These are phyloP conservation scores for Syzygium syzygioides DNA, from an alignment of 441 rosid species.

Conservation along the genomic window DNA sequence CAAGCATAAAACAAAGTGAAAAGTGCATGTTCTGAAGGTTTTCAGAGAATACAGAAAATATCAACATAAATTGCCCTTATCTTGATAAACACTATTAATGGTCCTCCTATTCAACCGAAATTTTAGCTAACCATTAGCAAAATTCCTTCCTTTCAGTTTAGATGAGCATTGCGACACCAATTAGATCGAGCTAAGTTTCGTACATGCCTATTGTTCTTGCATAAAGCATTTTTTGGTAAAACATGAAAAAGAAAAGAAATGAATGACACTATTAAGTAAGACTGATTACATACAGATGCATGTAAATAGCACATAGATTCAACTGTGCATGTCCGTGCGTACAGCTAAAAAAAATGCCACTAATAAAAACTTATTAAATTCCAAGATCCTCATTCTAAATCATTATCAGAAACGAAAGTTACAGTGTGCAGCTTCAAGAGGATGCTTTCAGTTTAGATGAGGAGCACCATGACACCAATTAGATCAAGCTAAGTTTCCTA, in stretches of 20 bases:
- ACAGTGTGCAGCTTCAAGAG: too few species aligned
- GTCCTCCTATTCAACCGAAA: neutral
- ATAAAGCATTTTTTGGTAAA: neutral
- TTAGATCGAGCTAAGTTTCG: neutral
- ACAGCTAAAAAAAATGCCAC: neutral
- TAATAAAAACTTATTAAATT: too few species aligned
- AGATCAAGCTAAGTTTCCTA: neutral
- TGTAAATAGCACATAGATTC: neutral
- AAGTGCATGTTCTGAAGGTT: neutral
- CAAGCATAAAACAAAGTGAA: neutral
- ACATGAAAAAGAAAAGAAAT: neutral
- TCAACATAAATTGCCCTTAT: neutral
- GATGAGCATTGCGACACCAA: neutral
- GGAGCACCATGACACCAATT: neutral
- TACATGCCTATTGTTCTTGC: neutral
- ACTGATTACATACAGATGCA: neutral
- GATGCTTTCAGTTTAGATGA: neutral
- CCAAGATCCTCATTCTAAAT: too few species aligned
- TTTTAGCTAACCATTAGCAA: neutral
- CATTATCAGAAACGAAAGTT: too few species aligned
- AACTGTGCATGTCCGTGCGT: neutral
- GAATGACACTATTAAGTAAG: neutral
- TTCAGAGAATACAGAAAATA: neutral
- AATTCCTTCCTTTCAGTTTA: neutral
- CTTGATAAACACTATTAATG: neutral